Evolutionary conservation across 2,329 filamentous ascomycete genomes (phyloP).

Genomic region (Ceratocystis lukuohia): DNA sequence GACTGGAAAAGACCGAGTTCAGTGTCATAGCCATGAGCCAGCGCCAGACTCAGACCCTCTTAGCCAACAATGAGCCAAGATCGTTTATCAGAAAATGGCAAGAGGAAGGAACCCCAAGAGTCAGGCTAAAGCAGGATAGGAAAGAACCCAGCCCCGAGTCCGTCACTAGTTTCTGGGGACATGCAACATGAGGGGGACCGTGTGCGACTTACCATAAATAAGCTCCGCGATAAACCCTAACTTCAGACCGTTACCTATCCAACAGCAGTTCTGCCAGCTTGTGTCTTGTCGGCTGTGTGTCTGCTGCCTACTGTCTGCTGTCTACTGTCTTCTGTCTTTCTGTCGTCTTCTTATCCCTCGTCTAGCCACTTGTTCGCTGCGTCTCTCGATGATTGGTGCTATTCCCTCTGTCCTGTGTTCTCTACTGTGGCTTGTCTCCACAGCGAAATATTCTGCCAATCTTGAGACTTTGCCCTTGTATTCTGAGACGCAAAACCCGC

Average conservation of each 20-base stretch:
- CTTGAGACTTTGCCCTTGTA: background rate
- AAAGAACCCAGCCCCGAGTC: conserved; percentile 3
- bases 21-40: background rate
- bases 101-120: background rate
- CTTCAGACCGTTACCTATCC: background rate
- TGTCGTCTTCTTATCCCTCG: too few species aligned
- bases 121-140: background rate
- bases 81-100: background rate
- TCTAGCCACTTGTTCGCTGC: too few species aligned
- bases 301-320: background rate
- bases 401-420: background rate
- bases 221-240: background rate
- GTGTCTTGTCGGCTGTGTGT: background rate
- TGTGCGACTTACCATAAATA: conserved; percentile 8
- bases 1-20: background rate
- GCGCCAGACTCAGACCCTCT: background rate
- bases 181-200: background rate
- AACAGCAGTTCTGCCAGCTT: background rate
- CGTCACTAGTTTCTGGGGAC: background rate
- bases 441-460: background rate
- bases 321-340: background rate
- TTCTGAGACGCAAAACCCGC: background rate
- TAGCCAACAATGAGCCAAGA: background rate
- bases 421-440: background rate
- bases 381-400: background rate